Evolutionary conservation across 2,329 filamentous ascomycete species (phyloP).

Genomic region (Cladosporium cucumerinum): DNA sequence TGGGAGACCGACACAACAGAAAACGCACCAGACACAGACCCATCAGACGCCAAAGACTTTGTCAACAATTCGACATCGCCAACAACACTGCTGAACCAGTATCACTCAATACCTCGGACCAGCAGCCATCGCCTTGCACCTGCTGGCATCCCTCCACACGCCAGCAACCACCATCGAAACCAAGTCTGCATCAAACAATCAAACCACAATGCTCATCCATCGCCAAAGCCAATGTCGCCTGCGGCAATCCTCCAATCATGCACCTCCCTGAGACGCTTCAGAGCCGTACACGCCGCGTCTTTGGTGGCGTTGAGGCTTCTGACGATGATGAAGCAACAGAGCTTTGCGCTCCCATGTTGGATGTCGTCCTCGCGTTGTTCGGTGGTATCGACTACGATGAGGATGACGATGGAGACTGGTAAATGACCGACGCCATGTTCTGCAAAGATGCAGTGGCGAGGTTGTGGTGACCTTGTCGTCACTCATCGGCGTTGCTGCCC

Average conservation of each 20-base stretch:
- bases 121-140: not conserved
- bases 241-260: not conserved
- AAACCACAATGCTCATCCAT: not conserved
- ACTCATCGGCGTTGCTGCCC: not conserved
- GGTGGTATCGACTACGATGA: constrained; percentile 44
- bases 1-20: constrained; percentile 15
- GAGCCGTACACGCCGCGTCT: constrained; percentile 33
- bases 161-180: not conserved
- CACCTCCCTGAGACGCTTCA: constrained; percentile 2
- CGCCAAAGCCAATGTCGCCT: not conserved
- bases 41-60: constrained; percentile 8
- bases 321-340: constrained; percentile 36
- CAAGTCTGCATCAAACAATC: not conserved
- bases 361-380: constrained; percentile 46
- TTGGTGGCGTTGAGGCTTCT: constrained; percentile 37
- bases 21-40: constrained; percentile 15
- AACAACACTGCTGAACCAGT: not conserved
- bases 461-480: no score
- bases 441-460: not conserved
- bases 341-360: constrained; percentile 45
- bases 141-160: constrained; percentile 7
- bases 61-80: not conserved
- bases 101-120: not conserved
- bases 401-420: not conserved
- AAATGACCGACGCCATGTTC: not conserved